A percentile compares a stretch with the other conserved stretches of the same genome.
These are phyloP conservation scores for Mytilinidion resinicola DNA, from an alignment of 495 filamentous ascomycete species.

Conservation along the genomic window DNA sequence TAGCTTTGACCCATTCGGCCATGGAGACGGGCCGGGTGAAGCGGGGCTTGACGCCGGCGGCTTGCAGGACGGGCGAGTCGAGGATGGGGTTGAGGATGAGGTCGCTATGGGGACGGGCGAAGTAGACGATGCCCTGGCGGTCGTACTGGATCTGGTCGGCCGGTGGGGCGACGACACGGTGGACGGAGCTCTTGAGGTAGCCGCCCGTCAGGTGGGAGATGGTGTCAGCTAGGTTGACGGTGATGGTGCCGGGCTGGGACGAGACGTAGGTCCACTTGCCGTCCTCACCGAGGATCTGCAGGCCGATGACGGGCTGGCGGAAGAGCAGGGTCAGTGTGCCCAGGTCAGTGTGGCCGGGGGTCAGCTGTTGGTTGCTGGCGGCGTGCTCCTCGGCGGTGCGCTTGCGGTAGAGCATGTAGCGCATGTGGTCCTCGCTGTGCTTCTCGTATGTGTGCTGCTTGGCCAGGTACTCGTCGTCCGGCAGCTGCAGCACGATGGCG, in stretches of 20 bases:
- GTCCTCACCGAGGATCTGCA: constrained; percentile 41
- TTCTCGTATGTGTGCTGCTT: constrained; percentile 47
- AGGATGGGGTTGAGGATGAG: constrained; percentile 18
- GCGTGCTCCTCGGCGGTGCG: constrained; percentile 43
- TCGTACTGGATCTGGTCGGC: constrained; percentile 21
- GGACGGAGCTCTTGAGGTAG: constrained; percentile 25
- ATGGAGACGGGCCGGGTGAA: too few relatives aligned
- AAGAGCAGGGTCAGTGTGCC: constrained; percentile 50
- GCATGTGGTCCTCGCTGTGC: constrained; percentile 42
- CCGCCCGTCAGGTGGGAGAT: constrained; percentile 27
- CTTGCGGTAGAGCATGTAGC: constrained; percentile 51
- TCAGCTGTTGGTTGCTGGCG: too few relatives aligned
- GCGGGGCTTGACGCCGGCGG: too few relatives aligned
- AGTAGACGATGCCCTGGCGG: constrained; percentile 27
- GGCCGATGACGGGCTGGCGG: constrained; percentile 48
- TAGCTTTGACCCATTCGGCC: too few relatives aligned
- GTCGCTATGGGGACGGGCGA: constrained; percentile 19
- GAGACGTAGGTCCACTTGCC: constrained; percentile 26
- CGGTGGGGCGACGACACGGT: constrained; percentile 28
- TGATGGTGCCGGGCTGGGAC: constrained; percentile 21
- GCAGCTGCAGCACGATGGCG: constrained; percentile 47
- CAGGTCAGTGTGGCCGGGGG: constrained; percentile 50
- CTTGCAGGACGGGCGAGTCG: constrained; percentile 27
- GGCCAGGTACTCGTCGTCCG: constrained; percentile 47
- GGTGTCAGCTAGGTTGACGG: constrained; percentile 29